Evolutionary conservation across 257 asterid genomes (phyloP), one percentile per base, ranked within the genome.

Genomic region (Capsicum chinense): DNA sequence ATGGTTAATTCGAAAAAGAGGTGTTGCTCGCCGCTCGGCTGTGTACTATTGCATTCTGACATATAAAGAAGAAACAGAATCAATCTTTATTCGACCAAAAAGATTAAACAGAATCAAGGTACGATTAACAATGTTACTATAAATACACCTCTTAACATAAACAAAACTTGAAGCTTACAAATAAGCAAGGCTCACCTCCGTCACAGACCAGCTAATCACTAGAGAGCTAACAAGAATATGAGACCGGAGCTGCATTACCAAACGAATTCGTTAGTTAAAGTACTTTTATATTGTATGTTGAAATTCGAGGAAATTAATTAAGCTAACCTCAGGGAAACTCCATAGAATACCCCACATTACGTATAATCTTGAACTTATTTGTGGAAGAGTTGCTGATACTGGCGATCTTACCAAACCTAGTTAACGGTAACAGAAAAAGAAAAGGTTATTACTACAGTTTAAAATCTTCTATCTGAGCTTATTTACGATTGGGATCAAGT

Each of bases 321-420:
- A 16, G 17, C 85, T 79, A 68, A 88, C 92, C 90, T 97, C 94
- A 64, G 99, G 98, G 88, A 97, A 97, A 86, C 97, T 92, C 93
- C 91, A 89, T 9, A 97, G 91, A 81, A 94, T 91, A 1, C 98
- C 99, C 99, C 99, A 97, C 2, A 92, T 88, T 35, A 97, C 91
- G 89, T 97, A 93, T 79, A 97, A 39, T 63, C 99, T 87, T 56
- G 98, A 94, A 86, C 94, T 84, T 10, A 96, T 94, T 86, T 96
- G 98, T 64, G 99, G 98, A 2, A 94, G 92, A 4, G 95, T 97
- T 69, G 98, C 97, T 80, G 94, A 85, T 83, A 94, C 90, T 52
- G 99, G 99, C 80, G 99, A 97, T 89, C 99, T 88, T 84, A 97
- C 98, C 84, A 92, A 80, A 67, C 98, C 98, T 88, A 82, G 67